phyloP scores from a whole-genome alignment of 345 rosid genomes.

The Mercurialis annua region DNA sequence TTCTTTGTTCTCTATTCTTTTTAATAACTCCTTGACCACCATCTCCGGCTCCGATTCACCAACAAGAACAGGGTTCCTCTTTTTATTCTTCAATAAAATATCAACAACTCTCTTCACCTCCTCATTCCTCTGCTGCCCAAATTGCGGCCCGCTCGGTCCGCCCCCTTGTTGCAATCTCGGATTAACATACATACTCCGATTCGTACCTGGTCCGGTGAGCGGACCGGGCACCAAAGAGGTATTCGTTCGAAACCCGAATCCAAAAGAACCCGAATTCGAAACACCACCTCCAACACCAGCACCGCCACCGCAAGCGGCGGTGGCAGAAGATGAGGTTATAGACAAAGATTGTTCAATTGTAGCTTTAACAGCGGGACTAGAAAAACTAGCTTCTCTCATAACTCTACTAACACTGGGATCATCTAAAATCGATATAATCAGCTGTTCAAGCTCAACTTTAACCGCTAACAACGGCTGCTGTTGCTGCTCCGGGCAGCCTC shows the following conservation, averaged over 20 bases:
- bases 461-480: slow-evolving; percentile 94
- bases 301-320: slow-evolving; percentile 12
- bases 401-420: slow-evolving; percentile 97
- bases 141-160: slow-evolving; percentile 21
- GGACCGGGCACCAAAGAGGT: slow-evolving; percentile 19
- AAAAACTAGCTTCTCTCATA: slow-evolving; percentile 98
- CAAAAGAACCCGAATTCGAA: slow-evolving; percentile 39
- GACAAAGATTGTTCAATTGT: slow-evolving; percentile 88
- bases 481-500: slow-evolving; percentile 98
- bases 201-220: slow-evolving; percentile 20
- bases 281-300: background rate
- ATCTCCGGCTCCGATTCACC: slow-evolving; percentile 75
- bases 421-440: slow-evolving; percentile 90
- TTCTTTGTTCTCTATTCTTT: slow-evolving; percentile 63
- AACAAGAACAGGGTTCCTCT: slow-evolving; percentile 83
- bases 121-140: slow-evolving; percentile 50
- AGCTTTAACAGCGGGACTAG: slow-evolving; percentile 90
- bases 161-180: slow-evolving; percentile 69
- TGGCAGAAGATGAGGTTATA: slow-evolving; percentile 35
- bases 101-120: slow-evolving; percentile 67
- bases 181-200: slow-evolving; percentile 65
- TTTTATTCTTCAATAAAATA: slow-evolving; percentile 55
- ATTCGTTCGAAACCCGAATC: slow-evolving; percentile 70
- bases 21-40: slow-evolving; percentile 62
- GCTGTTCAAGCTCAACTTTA: slow-evolving; percentile 95